Evolutionary conservation across 352 stramenopile species (phyloP).

Genomic region (Globisporangium mamillatum): DNA sequence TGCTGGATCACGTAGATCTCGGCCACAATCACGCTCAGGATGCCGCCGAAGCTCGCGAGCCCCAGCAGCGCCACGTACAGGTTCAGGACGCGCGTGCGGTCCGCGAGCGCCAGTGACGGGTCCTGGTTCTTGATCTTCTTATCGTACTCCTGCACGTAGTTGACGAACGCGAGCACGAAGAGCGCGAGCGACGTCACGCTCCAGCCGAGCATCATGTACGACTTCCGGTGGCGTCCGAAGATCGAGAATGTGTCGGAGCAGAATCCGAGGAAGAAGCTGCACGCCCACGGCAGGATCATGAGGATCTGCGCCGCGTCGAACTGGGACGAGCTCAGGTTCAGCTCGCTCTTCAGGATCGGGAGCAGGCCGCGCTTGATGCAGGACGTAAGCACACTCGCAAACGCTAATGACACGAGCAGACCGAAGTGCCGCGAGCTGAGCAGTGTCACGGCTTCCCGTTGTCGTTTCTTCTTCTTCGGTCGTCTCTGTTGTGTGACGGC

Average conservation of each 20-base stretch:
- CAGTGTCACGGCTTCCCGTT: constrained; percentile 5
- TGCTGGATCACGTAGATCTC: constrained; percentile 60
- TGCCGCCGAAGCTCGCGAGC: constrained; percentile 45
- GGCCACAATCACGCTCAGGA: constrained; percentile 44
- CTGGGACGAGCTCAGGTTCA: constrained; percentile 30
- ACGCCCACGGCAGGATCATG: constrained; percentile 46
- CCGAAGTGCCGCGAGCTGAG: constrained; percentile 27
- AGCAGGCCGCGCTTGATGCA: constrained; percentile 38
- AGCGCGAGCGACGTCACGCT: constrained; percentile 33
- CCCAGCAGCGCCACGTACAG: constrained; percentile 42
- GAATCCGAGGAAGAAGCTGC: constrained; percentile 48
- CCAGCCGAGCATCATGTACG: constrained; percentile 59
- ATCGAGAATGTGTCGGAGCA: constrained; percentile 49
- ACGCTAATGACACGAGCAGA: constrained; percentile 34
- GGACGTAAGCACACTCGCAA: constrained; percentile 33
- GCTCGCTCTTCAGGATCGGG: constrained; percentile 38
- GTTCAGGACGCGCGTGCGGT: constrained; percentile 33
- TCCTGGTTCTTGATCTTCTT: constrained; percentile 20
- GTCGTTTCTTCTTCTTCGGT: not conserved
- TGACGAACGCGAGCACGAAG: constrained; percentile 53
- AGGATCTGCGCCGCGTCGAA: constrained; percentile 32
- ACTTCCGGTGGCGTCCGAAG: constrained; percentile 42
- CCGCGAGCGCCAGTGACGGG: constrained; percentile 15
- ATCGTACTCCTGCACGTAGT: constrained; percentile 50
- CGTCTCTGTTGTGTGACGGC: not conserved